Base-by-base conservation (phyloP, 345 rosid genomes). In the Linum usitatissimum region DNA sequence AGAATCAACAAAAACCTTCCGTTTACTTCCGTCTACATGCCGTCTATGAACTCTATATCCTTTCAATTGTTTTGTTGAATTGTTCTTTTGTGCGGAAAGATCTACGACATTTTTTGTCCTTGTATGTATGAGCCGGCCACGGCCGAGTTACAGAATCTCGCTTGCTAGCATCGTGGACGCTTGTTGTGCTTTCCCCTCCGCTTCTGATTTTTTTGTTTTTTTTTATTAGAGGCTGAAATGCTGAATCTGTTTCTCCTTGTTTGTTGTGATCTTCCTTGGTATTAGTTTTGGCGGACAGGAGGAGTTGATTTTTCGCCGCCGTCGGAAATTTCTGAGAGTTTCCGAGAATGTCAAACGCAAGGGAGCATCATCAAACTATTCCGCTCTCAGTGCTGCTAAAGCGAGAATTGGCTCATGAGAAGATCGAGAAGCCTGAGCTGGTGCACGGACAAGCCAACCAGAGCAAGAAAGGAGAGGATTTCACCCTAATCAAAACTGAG, bases 401-500 rank as follows among this genome's bases (percentile, higher is more conserved):
- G 74, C 85, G 99, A 28, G 99, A 94, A 77, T 78, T 82, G 69
- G 97, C 97, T 0, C 80, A 69, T 57, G 95, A 87, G 77, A 91
- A 82, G 77, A 71, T 88, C 84, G 95, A 86, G 83, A 88, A 79
- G 73, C 96, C 98, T 13, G 75, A 75, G 66, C 70, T 91, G 45
- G 76, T 80, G 67, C 79, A 53, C 48, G 92, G 96, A 3, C 79
- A 76, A 9, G 90, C 96, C 8, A 91, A 88, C 68, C 98, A 84
- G 74, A 82, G 92, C 68, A 85, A 78, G 66, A 91, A 91, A 76
- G 96, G 96, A 60, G 98, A 88, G 72, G 98, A 91, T 77, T 86
- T 80, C 68, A 77, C 81, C 77, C 78, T 86, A 67, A 73, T 86
- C 49, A 88, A 86, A 69, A 79, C 76, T 6, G 90, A 88, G 69